phyloP scores from a whole-genome alignment of 176 grass and related monocot genomes.

The Oryza meyeriana region DNA sequence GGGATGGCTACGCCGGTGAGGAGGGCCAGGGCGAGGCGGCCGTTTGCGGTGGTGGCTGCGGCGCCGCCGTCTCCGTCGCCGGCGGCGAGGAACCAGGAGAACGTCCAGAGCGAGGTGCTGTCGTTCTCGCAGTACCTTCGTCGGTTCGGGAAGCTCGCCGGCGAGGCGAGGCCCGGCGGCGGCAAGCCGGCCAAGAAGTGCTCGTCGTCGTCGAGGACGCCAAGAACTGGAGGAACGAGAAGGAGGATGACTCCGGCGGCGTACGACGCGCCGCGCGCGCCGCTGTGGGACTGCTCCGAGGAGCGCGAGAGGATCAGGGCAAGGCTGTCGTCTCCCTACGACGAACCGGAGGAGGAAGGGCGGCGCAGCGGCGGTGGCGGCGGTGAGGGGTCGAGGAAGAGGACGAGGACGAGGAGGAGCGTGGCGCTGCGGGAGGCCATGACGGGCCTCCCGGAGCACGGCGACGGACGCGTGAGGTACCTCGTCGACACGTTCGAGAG shows the following conservation, averaged over 20 bases:
- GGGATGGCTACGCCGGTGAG: slow-evolving; percentile 25
- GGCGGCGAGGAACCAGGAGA: slow-evolving; percentile 15
- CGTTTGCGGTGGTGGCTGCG: slow-evolving; percentile 29
- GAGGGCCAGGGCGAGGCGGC: slow-evolving; percentile 15
- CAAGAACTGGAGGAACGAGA: neutral
- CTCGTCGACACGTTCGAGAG: slow-evolving; percentile 64
- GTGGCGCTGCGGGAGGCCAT: slow-evolving; percentile 42
- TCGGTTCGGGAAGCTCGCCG: slow-evolving; percentile 17
- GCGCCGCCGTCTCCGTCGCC: slow-evolving; percentile 7
- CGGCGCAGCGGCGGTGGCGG: neutral
- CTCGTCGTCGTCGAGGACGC: neutral
- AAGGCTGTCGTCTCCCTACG: neutral
- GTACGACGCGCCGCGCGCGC: slow-evolving; percentile 22
- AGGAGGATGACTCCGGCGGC: slow-evolving; percentile 5
- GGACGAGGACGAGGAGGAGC: slow-evolving; percentile 14
- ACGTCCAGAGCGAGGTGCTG: neutral
- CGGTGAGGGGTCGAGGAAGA: neutral
- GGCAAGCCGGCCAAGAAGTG: slow-evolving; percentile 5
- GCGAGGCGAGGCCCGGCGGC: neutral
- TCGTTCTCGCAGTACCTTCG: slow-evolving; percentile 16
- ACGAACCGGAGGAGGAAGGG: neutral
- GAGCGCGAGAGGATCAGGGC: neutral
- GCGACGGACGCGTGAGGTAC: slow-evolving; percentile 62
- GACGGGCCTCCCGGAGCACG: slow-evolving; percentile 51
- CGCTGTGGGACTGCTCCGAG: slow-evolving; percentile 1